These are phyloP conservation scores for Scutellaria minor DNA, from an alignment of 257 asterid genomes.

Conservation along the genomic window DNA sequence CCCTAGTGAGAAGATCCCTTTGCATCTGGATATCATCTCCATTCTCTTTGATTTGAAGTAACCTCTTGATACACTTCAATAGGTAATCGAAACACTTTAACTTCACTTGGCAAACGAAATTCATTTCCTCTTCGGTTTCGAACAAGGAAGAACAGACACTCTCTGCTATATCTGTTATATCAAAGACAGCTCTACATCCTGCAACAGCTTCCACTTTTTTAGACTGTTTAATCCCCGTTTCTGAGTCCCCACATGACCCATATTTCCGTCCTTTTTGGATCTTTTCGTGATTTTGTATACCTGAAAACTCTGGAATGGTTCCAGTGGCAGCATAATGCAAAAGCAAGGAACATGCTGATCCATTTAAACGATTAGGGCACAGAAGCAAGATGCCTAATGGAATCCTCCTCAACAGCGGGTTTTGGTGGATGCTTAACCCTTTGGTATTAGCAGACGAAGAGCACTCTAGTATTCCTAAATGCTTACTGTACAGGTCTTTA, in stretches of 20 bases:
- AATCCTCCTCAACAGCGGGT: constrained; percentile 55
- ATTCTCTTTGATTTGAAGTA: constrained; percentile 41
- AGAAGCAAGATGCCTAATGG: constrained; percentile 67
- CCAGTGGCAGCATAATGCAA: constrained; percentile 79
- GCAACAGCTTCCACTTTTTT: constrained; percentile 59
- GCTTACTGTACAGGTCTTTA: constrained; percentile 40
- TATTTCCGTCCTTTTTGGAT: constrained; percentile 44
- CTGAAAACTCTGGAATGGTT: constrained; percentile 37
- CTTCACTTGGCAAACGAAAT: constrained; percentile 57
- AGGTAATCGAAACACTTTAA: constrained; percentile 53
- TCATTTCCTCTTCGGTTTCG: constrained; percentile 59
- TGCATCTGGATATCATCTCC: constrained; percentile 44
- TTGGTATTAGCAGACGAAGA: constrained; percentile 35
- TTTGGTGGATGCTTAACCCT: constrained; percentile 42
- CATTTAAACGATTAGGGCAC: constrained; percentile 45
- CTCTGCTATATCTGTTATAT: constrained; percentile 56
- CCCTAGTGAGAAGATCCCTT: constrained; percentile 58
- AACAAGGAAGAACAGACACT: constrained; percentile 52
- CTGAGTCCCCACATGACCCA: constrained; percentile 30
- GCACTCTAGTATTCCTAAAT: constrained; percentile 32
- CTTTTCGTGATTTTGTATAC: constrained; percentile 39
- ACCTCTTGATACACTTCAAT: constrained; percentile 61
- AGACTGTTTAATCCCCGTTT: constrained; percentile 46
- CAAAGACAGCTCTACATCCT: constrained; percentile 65
- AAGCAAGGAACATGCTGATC: constrained; percentile 57